Percentiles rank a stretch among this genome's conserved stretches.
Evolutionary conservation across 2,329 filamentous ascomycete species (phyloP).

Genomic region (Sporothrix luriei): DNA sequence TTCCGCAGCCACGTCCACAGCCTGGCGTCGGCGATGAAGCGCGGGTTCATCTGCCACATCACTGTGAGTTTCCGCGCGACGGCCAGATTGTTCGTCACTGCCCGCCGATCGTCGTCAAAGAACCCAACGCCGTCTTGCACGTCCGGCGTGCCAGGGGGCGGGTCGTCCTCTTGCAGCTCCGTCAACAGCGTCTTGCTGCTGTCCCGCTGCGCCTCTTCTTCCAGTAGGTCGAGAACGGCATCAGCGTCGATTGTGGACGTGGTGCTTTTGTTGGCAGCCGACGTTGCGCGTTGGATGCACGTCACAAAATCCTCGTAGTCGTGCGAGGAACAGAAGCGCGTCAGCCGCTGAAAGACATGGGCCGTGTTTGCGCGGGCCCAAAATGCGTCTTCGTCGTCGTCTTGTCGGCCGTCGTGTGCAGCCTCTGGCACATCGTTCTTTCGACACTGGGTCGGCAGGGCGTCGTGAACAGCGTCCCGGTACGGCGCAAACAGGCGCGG

Average conservation of each 20-base stretch:
- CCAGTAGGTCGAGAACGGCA: background rate
- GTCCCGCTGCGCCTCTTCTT: background rate
- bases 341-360: background rate
- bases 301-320: background rate
- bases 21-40: too few species aligned
- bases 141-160: background rate
- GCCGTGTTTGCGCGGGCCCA: background rate
- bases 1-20: too few species aligned
- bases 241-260: background rate
- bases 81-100: background rate
- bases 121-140: background rate
- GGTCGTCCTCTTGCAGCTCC: background rate
- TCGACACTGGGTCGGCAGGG: background rate
- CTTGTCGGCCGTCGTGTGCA: background rate
- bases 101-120: background rate
- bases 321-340: background rate
- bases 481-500: background rate
- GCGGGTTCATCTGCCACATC: too few species aligned
- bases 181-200: background rate
- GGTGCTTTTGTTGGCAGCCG: background rate
- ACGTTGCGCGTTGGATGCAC: background rate
- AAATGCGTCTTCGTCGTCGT: background rate
- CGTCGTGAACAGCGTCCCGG: background rate
- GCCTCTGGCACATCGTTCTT: too few species aligned
- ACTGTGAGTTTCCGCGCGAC: too few species aligned